Percentiles rank a stretch among this genome's conserved stretches.
Evolutionary conservation across 768 basidiomycete species (phyloP).

Genomic region (Mycena pura): DNA sequence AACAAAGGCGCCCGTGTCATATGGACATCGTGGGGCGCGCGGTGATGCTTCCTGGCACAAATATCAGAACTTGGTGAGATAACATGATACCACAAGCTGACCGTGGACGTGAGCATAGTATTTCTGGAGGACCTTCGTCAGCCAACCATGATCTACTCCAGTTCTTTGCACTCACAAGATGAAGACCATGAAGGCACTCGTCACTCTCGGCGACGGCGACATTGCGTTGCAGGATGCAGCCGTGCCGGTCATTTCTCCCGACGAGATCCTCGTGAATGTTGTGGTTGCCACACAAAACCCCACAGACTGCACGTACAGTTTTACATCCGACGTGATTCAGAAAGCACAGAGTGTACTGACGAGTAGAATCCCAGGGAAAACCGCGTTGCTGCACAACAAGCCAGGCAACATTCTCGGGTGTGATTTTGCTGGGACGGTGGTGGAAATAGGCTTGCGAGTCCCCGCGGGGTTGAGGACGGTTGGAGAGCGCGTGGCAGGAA

Average conservation of each 20-base stretch:
- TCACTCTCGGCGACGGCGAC: conserved; percentile 28
- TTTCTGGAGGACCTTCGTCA: too few species aligned
- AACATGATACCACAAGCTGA: too few species aligned
- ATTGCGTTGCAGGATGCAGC: conserved; percentile 21
- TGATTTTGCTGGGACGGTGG: conserved; percentile 33
- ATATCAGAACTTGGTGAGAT: too few species aligned
- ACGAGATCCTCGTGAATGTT: conserved; percentile 33
- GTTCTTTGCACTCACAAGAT: too few species aligned
- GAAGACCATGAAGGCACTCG: not conserved
- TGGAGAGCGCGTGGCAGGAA: conserved; percentile 33
- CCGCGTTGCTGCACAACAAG: conserved; percentile 23
- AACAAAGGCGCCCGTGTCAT: too few species aligned
- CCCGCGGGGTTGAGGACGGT: conserved; percentile 7
- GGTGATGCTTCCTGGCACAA: too few species aligned
- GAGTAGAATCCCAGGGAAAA: conserved; percentile 22
- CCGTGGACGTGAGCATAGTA: too few species aligned
- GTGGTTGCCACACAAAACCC: conserved; percentile 34
- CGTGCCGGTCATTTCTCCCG: conserved; percentile 19
- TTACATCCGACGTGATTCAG: not conserved
- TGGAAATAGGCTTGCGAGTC: conserved; percentile 25
- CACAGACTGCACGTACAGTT: conserved; percentile 27
- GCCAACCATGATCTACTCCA: too few species aligned
- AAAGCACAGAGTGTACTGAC: too few species aligned
- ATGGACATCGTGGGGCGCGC: too few species aligned
- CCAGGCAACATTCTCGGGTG: conserved; percentile 31